phyloP scores from a whole-genome alignment of 2,329 filamentous ascomycete species.

The Fusarium sp. region DNA sequence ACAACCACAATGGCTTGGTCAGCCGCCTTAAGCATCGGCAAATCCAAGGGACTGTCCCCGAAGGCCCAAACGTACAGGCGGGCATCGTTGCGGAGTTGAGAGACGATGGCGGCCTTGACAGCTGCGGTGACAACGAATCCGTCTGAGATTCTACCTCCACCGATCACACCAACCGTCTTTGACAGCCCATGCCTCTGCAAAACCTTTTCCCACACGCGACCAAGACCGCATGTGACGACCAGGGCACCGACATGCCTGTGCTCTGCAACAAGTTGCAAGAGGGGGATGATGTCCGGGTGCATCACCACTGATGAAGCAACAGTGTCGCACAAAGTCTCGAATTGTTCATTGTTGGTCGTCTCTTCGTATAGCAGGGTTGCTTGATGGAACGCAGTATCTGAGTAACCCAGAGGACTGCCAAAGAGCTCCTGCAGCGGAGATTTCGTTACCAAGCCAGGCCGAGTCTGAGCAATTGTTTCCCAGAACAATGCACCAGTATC shows the following conservation, averaged over 20 bases:
- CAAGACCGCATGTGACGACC: constrained; percentile 67
- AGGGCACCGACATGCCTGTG: constrained; percentile 57
- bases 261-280: constrained; percentile 53
- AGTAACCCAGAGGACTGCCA: constrained; percentile 58
- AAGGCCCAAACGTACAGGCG: constrained; percentile 67
- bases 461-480: constrained; percentile 39
- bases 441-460: background rate
- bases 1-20: constrained; percentile 68
- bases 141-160: constrained; percentile 60
- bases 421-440: constrained; percentile 60
- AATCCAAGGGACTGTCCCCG: constrained; percentile 69
- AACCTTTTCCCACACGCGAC: constrained; percentile 66
- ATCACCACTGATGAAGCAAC: constrained; percentile 58
- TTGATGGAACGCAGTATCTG: constrained; percentile 67
- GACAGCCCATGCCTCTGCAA: constrained; percentile 57
- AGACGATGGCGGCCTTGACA: constrained; percentile 63
- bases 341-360: constrained; percentile 48
- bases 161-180: constrained; percentile 62
- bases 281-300: constrained; percentile 58
- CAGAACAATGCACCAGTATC: constrained; percentile 67
- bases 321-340: constrained; percentile 57
- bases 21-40: constrained; percentile 67
- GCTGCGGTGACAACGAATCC: constrained; percentile 62
- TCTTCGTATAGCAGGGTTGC: constrained; percentile 66
- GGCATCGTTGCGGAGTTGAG: too few species aligned